Evolutionary conservation across 257 asterid species (phyloP), one percentile per base, ranked within the genome.

Genomic region (Penstemon barbatus): DNA sequence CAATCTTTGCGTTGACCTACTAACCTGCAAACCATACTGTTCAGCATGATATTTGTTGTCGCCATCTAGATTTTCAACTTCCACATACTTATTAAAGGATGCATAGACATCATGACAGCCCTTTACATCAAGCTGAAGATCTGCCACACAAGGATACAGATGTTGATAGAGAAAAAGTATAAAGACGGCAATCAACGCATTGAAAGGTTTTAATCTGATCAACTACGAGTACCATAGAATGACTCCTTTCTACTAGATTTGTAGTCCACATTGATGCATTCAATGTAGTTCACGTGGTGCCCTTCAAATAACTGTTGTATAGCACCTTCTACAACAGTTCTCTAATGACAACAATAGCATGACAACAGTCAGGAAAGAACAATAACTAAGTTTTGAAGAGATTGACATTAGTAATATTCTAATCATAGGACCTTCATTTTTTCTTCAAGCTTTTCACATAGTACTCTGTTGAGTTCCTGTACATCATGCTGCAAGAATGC

Each of bases 241-340:
- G 91, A 85, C 70, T 85, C 91, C 65, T 81, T 81, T 75, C 91
- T 77, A 7, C 87, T 77, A 49, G 91, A 85, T 70, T 84, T 86
- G 76, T 77, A 86, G 79, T 86, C 89, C 69, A 86, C 92, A 40
- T 86, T 86, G 66, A 86, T 81, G 70, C 92, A 86, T 68, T 83
- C 92, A 19, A 86, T 83, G 79, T 86, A 86, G 74, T 83, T 86
- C 86, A 83, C 84, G 56, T 86, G 86, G 70, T 86, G 92, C 66
- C 92, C 92, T 72, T 86, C 92, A 62, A 86, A 86, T 71, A 86
- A 77, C 77, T 83, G 81, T 46, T 83, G 92, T 72, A 86, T 86
- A 57, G 92, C 81, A 60, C 92, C 92, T 79, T 86, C 92, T 65
- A 86, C 92, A 40, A 86, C 89, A 37, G 92, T 86, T 67, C 89